A percentile compares a stretch with the other conserved stretches of the same genome.
Evolutionary conservation across 2,329 filamentous ascomycete species (phyloP).

Genomic region (Neonectria sp.): DNA sequence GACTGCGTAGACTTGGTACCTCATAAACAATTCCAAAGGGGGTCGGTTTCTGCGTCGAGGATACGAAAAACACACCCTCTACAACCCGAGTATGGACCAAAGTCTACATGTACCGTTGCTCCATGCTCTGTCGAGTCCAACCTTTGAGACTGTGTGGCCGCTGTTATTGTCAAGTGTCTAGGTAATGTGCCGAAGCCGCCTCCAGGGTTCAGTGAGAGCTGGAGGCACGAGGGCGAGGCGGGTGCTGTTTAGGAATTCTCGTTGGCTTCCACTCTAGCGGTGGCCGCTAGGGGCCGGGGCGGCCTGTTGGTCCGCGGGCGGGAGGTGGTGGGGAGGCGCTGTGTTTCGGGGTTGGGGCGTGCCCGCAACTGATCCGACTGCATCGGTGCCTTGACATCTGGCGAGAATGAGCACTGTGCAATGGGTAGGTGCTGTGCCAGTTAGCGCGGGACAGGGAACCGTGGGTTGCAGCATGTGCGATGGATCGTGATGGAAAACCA

Average conservation of each 20-base stretch:
- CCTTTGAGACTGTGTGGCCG: constrained; percentile 18
- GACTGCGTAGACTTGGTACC: background rate
- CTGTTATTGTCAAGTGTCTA: constrained; percentile 28
- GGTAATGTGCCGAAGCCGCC: constrained; percentile 32
- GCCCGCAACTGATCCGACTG: constrained; percentile 41
- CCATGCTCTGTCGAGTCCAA: background rate
- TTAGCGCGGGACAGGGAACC: constrained; percentile 44
- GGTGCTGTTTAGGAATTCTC: constrained; percentile 31
- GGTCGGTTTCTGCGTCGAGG: background rate
- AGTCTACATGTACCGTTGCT: background rate
- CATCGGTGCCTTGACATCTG: constrained; percentile 43
- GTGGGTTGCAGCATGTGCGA: constrained; percentile 30
- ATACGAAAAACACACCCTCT: constrained; percentile 6
- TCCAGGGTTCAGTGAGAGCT: constrained; percentile 8
- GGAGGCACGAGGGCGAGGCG: constrained; percentile 24
- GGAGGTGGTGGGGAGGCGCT: constrained; percentile 35
- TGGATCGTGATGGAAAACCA: constrained; percentile 21
- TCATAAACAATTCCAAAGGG: background rate
- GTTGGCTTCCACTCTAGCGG: constrained; percentile 40
- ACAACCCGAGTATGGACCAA: background rate
- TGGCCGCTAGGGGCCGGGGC: constrained; percentile 27
- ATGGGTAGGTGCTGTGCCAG: constrained; percentile 24
- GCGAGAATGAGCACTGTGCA: constrained; percentile 18
- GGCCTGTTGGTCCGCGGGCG: constrained; percentile 36
- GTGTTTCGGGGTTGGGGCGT: constrained; percentile 46